These are phyloP conservation scores for Phytophthora idaei DNA, from an alignment of 352 stramenopile species.

Conservation along the genomic window DNA sequence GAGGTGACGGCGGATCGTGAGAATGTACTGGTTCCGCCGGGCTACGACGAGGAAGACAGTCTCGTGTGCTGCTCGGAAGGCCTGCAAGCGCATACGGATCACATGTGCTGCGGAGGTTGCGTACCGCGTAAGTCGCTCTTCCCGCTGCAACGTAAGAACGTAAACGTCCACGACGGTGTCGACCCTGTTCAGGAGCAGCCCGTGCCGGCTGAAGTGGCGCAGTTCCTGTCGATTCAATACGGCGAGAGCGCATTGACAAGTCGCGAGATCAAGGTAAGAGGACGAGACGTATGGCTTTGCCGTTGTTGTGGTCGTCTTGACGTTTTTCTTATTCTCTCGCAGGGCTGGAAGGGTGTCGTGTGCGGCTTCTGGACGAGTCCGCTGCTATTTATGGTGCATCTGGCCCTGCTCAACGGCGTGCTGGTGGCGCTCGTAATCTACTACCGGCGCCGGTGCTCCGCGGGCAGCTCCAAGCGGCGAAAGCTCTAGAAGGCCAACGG, in stretches of 20 bases:
- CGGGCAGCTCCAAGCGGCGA: slow-evolving; percentile 42
- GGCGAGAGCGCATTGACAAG: slow-evolving; percentile 53
- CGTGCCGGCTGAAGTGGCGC: slow-evolving; percentile 55
- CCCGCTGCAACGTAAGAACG: slow-evolving; percentile 51
- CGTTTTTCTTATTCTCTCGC: background rate
- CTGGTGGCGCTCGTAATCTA: slow-evolving; percentile 43
- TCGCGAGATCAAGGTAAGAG: slow-evolving; percentile 78
- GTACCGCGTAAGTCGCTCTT: slow-evolving; percentile 68
- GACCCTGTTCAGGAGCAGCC: slow-evolving; percentile 56
- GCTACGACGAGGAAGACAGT: slow-evolving; percentile 67
- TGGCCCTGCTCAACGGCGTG: slow-evolving; percentile 47
- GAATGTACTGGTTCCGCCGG: slow-evolving; percentile 58
- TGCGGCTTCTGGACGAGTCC: slow-evolving; percentile 81
- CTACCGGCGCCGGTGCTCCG: slow-evolving; percentile 43
- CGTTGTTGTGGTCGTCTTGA: slow-evolving; percentile 1
- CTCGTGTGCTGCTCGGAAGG: slow-evolving; percentile 79
- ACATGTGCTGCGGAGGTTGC: slow-evolving; percentile 81
- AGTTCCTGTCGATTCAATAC: slow-evolving; percentile 80
- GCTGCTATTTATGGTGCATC: slow-evolving; percentile 61
- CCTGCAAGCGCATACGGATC: slow-evolving; percentile 59
- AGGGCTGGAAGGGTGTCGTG: slow-evolving; percentile 83
- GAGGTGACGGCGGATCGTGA: slow-evolving; percentile 48
- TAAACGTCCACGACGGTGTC: slow-evolving; percentile 54
- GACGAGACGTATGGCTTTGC: background rate
- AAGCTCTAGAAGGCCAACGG: slow-evolving; percentile 40